Evolutionary conservation across 1,139 yeast genomes (phyloP).

Genomic region (Blastobotrys niveus): DNA sequence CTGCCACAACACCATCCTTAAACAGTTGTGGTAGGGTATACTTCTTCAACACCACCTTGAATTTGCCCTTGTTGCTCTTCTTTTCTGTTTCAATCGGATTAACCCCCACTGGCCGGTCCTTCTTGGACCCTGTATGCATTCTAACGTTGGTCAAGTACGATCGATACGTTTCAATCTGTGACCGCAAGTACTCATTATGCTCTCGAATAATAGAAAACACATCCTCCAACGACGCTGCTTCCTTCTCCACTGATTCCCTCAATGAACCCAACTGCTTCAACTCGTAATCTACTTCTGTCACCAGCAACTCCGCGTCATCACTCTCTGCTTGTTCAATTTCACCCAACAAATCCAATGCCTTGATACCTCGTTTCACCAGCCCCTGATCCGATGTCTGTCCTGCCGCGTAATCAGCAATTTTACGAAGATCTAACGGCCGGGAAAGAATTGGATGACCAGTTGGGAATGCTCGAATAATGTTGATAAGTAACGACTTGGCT

Average conservation of each 20-base stretch:
- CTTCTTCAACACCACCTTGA: constrained; percentile 30
- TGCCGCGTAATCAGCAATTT: constrained; percentile 36
- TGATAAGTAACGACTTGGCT: constrained; percentile 36
- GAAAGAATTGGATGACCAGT: constrained; percentile 28
- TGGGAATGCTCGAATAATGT: constrained; percentile 37
- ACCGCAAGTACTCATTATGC: constrained; percentile 36
- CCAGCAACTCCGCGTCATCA: constrained; percentile 32
- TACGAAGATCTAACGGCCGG: constrained; percentile 31
- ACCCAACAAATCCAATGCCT: constrained; percentile 33
- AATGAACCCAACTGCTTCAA: constrained; percentile 37
- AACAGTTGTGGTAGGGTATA: constrained; percentile 32
- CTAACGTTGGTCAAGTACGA: constrained; percentile 37
- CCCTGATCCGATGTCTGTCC: constrained; percentile 25
- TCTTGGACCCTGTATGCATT: constrained; percentile 33
- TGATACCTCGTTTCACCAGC: constrained; percentile 35
- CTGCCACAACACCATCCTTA: constrained; percentile 31
- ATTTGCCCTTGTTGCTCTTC: constrained; percentile 22
- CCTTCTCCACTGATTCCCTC: constrained; percentile 33
- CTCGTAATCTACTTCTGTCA: constrained; percentile 36
- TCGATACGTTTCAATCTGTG: constrained; percentile 37
- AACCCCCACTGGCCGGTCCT: constrained; percentile 27
- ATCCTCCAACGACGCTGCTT: constrained; percentile 33
- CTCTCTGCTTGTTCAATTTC: constrained; percentile 31
- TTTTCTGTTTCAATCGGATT: constrained; percentile 23
- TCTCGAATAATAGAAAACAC: constrained; percentile 35